A percentile compares a stretch with the other conserved stretches of the same genome.
phyloP scores from a whole-genome alignment of 2,329 filamentous ascomycete species.

The Blumeriella jaapii region DNA sequence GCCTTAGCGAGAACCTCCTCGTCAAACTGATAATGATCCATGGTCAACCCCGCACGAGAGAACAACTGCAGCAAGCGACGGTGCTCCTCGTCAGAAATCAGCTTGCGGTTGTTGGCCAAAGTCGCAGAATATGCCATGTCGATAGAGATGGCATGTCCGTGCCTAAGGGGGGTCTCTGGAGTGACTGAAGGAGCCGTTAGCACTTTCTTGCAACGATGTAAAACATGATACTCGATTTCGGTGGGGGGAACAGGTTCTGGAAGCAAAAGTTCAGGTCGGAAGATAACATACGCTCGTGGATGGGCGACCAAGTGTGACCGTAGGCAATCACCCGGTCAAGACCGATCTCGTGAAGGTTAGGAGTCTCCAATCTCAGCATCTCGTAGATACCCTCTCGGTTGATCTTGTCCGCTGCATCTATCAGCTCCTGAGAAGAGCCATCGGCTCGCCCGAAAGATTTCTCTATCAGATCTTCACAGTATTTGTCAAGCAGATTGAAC shows the following conservation, averaged over 20 bases:
- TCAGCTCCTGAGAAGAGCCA: constrained; percentile 42
- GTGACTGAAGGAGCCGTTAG: no score
- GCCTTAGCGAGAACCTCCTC: constrained; percentile 52
- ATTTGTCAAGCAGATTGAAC: constrained; percentile 56
- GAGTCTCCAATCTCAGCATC: constrained; percentile 64
- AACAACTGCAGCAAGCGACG: constrained; percentile 53
- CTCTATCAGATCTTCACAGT: constrained; percentile 55
- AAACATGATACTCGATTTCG: no score
- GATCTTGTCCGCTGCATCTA: constrained; percentile 51
- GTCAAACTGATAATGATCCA: constrained; percentile 59
- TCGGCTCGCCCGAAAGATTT: constrained; percentile 53
- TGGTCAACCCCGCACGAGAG: constrained; percentile 57
- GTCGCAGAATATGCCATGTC: constrained; percentile 69
- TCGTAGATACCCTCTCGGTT: constrained; percentile 59
- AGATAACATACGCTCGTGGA: no score
- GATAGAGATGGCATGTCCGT: constrained; percentile 64
- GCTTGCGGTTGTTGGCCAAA: constrained; percentile 49
- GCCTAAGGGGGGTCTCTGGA: constrained; percentile 55
- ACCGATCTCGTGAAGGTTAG: constrained; percentile 62
- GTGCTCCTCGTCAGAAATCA: constrained; percentile 50
- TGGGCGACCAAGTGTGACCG: constrained; percentile 64
- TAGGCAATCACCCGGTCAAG: constrained; percentile 64
- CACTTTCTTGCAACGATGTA: no score
- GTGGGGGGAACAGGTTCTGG: no score
- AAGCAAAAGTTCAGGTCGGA: no score